Conservation (phyloP, 169 alveolate genomes). For the Toxoplasma gondii region DNA sequence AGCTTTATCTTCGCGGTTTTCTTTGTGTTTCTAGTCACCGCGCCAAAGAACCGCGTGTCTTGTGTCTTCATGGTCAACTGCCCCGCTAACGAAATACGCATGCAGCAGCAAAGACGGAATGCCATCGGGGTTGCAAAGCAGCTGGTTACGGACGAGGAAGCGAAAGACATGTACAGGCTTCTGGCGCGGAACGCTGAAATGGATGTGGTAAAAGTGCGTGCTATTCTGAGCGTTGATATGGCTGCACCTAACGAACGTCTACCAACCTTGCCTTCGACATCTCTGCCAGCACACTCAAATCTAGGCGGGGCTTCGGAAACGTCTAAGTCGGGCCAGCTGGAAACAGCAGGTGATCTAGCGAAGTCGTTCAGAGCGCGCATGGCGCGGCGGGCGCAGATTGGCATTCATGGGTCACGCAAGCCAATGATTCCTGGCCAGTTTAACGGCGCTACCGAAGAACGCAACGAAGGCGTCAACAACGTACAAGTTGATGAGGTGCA, state of each 20-base stretch:
- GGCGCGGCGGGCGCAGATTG: neutral
- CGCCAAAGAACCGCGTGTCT: constrained; percentile 29
- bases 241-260: neutral
- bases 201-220: neutral
- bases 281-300: too few relatives aligned
- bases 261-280: too few relatives aligned
- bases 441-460: neutral
- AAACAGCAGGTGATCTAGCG: neutral
- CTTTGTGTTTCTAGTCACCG: neutral
- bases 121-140: neutral
- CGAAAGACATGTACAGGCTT: neutral
- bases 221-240: neutral
- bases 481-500: neutral
- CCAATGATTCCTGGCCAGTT: too few relatives aligned
- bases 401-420: neutral
- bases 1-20: constrained; percentile 19
- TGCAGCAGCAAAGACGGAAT: neutral
- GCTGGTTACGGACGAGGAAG: neutral
- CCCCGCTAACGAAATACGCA: constrained; percentile 34
- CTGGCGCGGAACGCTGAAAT: neutral
- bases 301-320: too few relatives aligned
- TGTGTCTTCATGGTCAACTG: constrained; percentile 57
- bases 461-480: neutral
- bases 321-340: too few relatives aligned
- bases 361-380: neutral